Percentiles rank a stretch among this genome's conserved stretches.
These are phyloP conservation scores for Oryza nivara DNA, from an alignment of 176 grass and related monocot species.

Conservation along the genomic window DNA sequence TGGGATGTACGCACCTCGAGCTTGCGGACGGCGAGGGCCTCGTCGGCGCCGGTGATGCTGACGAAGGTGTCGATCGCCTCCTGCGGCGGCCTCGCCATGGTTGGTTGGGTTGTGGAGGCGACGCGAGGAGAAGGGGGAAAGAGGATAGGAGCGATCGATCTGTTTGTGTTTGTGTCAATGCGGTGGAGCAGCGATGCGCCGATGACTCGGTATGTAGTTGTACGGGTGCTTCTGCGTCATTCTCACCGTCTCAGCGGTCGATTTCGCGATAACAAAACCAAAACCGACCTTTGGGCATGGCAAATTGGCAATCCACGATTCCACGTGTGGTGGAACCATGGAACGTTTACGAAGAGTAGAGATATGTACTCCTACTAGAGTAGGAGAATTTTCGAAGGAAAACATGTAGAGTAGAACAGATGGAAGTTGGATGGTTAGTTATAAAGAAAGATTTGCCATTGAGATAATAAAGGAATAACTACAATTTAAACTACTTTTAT, in stretches of 20 bases:
- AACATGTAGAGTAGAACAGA: no score
- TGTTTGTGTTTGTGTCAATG: conserved; percentile 9
- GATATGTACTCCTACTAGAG: no score
- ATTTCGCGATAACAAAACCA: background rate
- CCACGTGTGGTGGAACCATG: no score
- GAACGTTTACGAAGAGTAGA: no score
- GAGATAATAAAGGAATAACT: no score
- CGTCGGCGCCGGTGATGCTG: conserved; percentile 74
- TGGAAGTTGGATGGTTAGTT: no score
- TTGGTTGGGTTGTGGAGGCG: conserved; percentile 4
- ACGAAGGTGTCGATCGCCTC: conserved; percentile 91
- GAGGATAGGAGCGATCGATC: background rate
- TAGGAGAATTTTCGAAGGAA: no score
- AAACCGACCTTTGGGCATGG: background rate
- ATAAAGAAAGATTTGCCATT: no score
- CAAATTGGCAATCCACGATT: no score
- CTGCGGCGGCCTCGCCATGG: conserved; percentile 74
- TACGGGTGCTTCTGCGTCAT: background rate
- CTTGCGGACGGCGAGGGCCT: conserved; percentile 67
- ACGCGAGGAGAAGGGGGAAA: conserved; percentile 20
- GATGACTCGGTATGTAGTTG: background rate
- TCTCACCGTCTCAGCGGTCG: background rate
- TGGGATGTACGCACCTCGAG: conserved; percentile 53
- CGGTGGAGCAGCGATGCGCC: background rate
- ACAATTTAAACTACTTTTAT: no score